Evolutionary conservation across 2,329 filamentous ascomycete genomes (phyloP), one percentile per base, ranked within the genome.

Genomic region (Pyricularia sp.): DNA sequence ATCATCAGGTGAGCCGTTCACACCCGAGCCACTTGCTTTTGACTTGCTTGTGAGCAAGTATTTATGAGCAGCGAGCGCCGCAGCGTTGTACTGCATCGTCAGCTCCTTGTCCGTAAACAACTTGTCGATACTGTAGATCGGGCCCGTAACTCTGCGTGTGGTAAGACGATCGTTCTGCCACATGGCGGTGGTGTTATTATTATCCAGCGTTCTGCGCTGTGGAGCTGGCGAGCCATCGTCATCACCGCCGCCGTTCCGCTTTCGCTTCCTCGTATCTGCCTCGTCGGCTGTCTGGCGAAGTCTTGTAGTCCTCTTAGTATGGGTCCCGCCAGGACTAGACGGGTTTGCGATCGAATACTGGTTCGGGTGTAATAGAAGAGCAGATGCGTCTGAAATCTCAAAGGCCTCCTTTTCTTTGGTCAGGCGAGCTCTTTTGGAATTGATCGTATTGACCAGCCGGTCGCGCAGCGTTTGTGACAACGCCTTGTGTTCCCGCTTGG

Each of bases 101-200:
- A 91, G 81, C 78, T 91, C 88, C 77, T 89, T 90, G 73, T 91
- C 88, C 0, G 88, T 90, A 67, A 91, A 91, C 55, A 91, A 83
- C 79, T 90, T 90, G 73, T 90, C 88, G 70, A 91, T 85, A 75
- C 85, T 90, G 76, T 89, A 90, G 1, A 88, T 78, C 0, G 86
- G 84, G 10, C 86, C 87, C 25, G 85, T 83, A 73, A 87, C 84
- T 75, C 85, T 85, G 69, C 84, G 79, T 69, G 80, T 79, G 72
- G 83, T 81, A 68, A 87, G 79, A 74, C 86, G 85, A 72, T 90
- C 88, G 67, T 82, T 85, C 74, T 87, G 85, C 87, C 87, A 90
- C 28, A 89, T 79, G 7, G 87, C 82, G 1, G 88, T 90, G 33
- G 84, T 87, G 73, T 81, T 85, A 69, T 83, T 83, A 64, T 83